Evolutionary conservation across 495 filamentous ascomycete genomes (phyloP).

Genomic region (Daldinia decipiens): DNA sequence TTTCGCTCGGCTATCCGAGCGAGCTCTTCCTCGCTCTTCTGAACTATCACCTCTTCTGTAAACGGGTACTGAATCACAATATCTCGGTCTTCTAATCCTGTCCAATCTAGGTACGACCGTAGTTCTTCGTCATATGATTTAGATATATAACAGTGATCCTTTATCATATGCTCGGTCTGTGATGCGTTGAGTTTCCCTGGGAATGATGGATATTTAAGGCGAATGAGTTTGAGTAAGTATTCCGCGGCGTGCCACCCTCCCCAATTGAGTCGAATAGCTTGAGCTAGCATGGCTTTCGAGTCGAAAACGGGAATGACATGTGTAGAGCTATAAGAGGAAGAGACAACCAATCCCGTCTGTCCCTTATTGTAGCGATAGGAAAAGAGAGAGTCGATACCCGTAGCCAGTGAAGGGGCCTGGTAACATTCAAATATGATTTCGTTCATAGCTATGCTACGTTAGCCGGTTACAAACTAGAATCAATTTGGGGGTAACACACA

Average conservation of each 20-base stretch:
- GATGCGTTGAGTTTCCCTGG: conserved; percentile 83
- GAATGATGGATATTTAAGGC: conserved; percentile 92
- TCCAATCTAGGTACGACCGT: conserved; percentile 80
- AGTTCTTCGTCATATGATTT: conserved; percentile 83
- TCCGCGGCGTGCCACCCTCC: conserved; percentile 89
- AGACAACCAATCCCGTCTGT: conserved; percentile 86
- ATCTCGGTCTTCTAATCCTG: conserved; percentile 87
- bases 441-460: conserved; percentile 77
- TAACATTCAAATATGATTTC: conserved; percentile 98
- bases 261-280: conserved; percentile 92
- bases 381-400: conserved; percentile 95
- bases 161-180: conserved; percentile 86
- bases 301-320: conserved; percentile 95
- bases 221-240: conserved; percentile 87
- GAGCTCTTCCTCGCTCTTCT: conserved; percentile 94
- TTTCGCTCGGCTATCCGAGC: conserved; percentile 87
- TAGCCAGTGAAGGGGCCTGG: conserved; percentile 83
- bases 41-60: conserved; percentile 84
- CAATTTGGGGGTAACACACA: conserved; percentile 63
- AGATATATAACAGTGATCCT: conserved; percentile 91
- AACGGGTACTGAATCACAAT: conserved; percentile 91
- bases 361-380: conserved; percentile 93
- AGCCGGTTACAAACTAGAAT: conserved; percentile 12
- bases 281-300: conserved; percentile 80
- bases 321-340: conserved; percentile 90